Percentiles rank a stretch among this genome's conserved stretches.
Conservation (phyloP, 805 yeast genomes). For the Millerozyma acaciae region DNA sequence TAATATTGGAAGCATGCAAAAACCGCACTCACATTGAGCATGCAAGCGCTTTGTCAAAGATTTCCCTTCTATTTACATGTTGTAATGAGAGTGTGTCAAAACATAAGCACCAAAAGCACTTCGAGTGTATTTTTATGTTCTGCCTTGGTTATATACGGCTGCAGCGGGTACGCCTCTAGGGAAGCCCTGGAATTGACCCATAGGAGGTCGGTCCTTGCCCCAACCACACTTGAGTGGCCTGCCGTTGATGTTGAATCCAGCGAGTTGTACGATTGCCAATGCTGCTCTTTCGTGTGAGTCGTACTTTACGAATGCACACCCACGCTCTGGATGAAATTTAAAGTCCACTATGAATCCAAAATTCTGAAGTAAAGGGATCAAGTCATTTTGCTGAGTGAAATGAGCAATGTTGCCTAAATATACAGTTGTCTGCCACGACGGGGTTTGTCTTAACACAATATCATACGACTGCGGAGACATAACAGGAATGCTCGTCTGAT, state of each 20-base stretch:
- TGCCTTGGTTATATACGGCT: constrained; percentile 25
- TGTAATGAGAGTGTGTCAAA: too few species aligned
- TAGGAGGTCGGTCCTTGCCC: constrained; percentile 61
- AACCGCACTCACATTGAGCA: too few species aligned
- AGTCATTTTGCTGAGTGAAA: constrained; percentile 65
- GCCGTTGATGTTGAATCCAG: constrained; percentile 70
- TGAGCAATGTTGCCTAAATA: constrained; percentile 84
- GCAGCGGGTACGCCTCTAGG: constrained; percentile 22
- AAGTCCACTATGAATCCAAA: constrained; percentile 83
- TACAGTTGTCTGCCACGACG: constrained; percentile 81
- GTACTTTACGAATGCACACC: constrained; percentile 85
- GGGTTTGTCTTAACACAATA: constrained; percentile 69
- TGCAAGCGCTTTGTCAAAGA: too few species aligned
- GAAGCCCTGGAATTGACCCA: constrained; percentile 22
- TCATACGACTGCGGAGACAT: constrained; percentile 61
- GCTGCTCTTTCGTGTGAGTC: constrained; percentile 89
- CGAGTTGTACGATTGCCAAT: constrained; percentile 74
- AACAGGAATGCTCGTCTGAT: constrained; percentile 19
- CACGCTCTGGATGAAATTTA: constrained; percentile 74
- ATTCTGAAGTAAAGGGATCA: constrained; percentile 68
- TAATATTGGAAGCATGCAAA: too few species aligned
- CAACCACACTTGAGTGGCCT: constrained; percentile 80
- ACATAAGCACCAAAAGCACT: too few species aligned
- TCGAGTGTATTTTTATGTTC: too few species aligned
- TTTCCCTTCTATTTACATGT: too few species aligned